Evolutionary conservation across 768 basidiomycete genomes (phyloP), one percentile per base, ranked within the genome.

Genomic region (Stropharia rugosoannulata): DNA sequence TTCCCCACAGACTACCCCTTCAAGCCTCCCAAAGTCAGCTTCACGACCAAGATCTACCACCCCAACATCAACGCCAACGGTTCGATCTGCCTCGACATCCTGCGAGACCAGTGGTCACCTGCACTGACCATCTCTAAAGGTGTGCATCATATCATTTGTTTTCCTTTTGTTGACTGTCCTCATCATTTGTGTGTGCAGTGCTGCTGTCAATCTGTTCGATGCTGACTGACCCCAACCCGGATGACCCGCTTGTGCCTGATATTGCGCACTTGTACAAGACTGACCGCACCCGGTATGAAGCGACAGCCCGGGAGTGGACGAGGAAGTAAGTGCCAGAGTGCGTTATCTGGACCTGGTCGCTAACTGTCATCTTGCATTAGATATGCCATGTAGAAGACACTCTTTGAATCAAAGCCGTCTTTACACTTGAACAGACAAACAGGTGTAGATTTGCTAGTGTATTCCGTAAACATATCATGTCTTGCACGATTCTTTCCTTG

Each of bases 11-110:
- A 99, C 74, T 99, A 99, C 80, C 97, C 97, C 22, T 98, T 98
- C 89, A 98, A 98, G 78, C 97, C 97, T 41, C 97, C 97, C 75
- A 99, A 99, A 84, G 94, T 99, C 77, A 89, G 89, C 80, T 99
- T 99, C 75, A 96, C 94, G 63, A 98, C 97, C 69, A 98, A 97
- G 90, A 98, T 98, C 66, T 98, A 98, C 74, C 96, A 98, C 75
- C 96, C 96, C 36, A 98, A 98, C 82, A 98, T 99, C 94, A 99
- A 99, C 72, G 93, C 96, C 64, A 99, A 99, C 68, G 97, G 97
- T 40, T 95, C 93, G 61, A 98, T 99, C 74, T 99, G 96, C 74
- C 78, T 99, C 65, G 97, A 99, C 74, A 99, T 99, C 69, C 78
- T 99, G 70, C 83, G 95, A 74, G 97, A 99, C 73, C 97, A 98